These are phyloP conservation scores for Hippophae gyantsensis DNA, from an alignment of 306 rosid species.

Conservation along the genomic window DNA sequence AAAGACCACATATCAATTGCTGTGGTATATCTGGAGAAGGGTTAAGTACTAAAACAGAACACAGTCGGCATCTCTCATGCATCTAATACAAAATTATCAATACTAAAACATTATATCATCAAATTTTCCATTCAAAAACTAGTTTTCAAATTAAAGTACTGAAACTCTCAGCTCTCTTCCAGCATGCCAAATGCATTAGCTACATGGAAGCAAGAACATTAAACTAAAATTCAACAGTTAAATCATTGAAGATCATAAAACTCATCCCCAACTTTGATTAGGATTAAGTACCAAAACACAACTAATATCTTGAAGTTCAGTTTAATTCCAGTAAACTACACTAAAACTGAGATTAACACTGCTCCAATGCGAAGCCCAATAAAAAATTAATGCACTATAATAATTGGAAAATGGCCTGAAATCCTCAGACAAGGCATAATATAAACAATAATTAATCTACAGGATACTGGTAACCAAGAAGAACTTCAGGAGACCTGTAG, in stretches of 20 bases:
- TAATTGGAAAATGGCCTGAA: no score
- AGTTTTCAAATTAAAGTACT: background rate
- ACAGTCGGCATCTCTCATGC: constrained; percentile 4
- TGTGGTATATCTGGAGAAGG: constrained; percentile 64
- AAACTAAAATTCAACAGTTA: background rate
- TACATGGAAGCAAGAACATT: background rate
- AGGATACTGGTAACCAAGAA: constrained; percentile 99
- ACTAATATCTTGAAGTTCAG: no score
- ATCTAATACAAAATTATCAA: background rate
- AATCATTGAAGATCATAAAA: background rate
- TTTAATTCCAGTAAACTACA: no score
- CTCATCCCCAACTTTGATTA: background rate
- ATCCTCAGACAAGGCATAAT: background rate
- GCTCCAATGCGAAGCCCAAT: no score
- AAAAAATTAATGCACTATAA: no score
- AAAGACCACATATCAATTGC: constrained; percentile 99
- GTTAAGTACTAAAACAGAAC: constrained; percentile 38
- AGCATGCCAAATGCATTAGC: constrained; percentile 1
- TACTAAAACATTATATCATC: no score
- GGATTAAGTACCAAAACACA: background rate
- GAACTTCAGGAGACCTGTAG: constrained; percentile 97
- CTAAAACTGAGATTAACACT: no score
- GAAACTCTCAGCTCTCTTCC: background rate
- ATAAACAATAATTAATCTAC: constrained; percentile 16
- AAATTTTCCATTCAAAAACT: background rate